Base-by-base conservation (phyloP, 495 filamentous ascomycete genomes). In the Parathielavia appendiculata region DNA sequence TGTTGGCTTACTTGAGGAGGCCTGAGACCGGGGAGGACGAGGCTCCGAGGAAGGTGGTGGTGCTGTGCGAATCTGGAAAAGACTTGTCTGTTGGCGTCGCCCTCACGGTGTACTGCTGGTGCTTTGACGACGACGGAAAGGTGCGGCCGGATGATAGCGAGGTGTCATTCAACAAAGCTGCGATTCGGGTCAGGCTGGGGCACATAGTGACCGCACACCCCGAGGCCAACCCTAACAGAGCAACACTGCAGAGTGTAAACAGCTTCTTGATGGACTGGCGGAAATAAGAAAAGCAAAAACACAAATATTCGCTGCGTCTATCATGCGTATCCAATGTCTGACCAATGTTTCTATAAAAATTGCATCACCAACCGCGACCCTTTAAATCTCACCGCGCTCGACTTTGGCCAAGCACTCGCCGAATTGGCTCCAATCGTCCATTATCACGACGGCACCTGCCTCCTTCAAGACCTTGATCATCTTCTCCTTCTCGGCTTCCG, bases 371-470 rank as follows among this genome's bases (percentile, higher is more conserved):
- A 38, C 14, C 5, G 32, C 22, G 30, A 26, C 19, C 14, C 2
- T 54, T 55, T 67, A 69, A 23, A 63, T 38, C 48, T 64, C 57
- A 4, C 67, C 69, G 5, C 61, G 67, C 64, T 91, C 82, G 59
- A 91, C 79, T 73, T 87, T 79, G 67, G 80, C 79, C 68, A 97
- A 61, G 72, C 79, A 81, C 17, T 81, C 73, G 50, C 79, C 77
- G 72, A 96, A 96, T 71, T 96, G 87, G 48, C 72, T 80, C 92
- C 92, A 96, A 71, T 95, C 75, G 38, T 83, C 78, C 91, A 97
- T 96, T 68, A 97, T 78, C 51, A 86, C 78, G 55, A 79, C 77
- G 56, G 83, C 88, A 4, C 90, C 89, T 20, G 86, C 79, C 39
- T 90, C 85, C 30, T 68, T 82, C 66, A 96, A 72, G 35, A 80